Evolutionary conservation across 495 filamentous ascomycete genomes (phyloP), one percentile per base, ranked within the genome.

Genomic region (Terfezia claveryi): DNA sequence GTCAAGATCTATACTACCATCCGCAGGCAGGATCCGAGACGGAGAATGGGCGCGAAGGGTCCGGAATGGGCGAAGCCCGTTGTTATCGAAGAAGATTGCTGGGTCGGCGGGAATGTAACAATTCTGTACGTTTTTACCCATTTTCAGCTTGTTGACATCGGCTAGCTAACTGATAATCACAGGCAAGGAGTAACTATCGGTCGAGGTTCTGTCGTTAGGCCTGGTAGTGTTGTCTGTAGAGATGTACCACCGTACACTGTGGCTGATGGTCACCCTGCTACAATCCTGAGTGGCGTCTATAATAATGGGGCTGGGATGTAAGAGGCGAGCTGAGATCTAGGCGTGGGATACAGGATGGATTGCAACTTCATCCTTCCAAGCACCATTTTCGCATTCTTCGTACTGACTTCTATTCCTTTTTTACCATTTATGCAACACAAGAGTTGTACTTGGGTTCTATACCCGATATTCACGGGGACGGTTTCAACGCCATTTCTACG

Each of bases 171-270:
- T 32, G 27, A 32, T 32, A 32, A 32, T 32, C 37, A 52, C 17
- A 64, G 62, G 37, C 55, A 83, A 1, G 88, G 87, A 2, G 77
- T 91, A 38, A 83, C 70, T 49, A 82, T 94, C 58, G 85, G 86
- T 7, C 81, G 75, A 58, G 89, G 88, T 4, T 76, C 75, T 16
- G 82, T 82, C 0, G 75, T 94, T 54, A 87, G 85, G 10, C 85
- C 89, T 12, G 88, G 85, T 1, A 85, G 82, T 61, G 79, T 94
- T 49, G 87, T 94, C 12, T 89, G 85, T 0, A 89, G 78, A 76
- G 76, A 82, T 60, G 76, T 83, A 17, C 77, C 77, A 57, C 68
- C 71, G 54, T 75, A 72, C 57, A 82, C 76, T 8, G 70, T 81
- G 36, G 80, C 76, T 9, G 72, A 71, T 50, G 80, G 80, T 51